Evolutionary conservation across 2,329 filamentous ascomycete genomes (phyloP), one percentile per base, ranked within the genome.

Genomic region (Diplodia seriata): DNA sequence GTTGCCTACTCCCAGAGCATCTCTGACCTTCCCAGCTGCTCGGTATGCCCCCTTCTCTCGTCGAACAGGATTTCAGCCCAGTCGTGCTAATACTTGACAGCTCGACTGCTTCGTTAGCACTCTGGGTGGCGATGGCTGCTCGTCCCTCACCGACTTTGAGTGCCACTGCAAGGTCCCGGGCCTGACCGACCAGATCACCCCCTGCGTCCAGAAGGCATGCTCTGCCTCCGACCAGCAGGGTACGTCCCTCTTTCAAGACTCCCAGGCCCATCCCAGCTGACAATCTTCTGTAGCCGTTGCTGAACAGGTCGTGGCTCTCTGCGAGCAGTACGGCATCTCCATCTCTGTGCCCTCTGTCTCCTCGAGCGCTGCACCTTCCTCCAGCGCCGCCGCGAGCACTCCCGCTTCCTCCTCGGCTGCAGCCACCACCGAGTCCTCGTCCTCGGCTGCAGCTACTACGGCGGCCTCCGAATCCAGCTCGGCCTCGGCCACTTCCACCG

Each of bases 131-230:
- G 82, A 84, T 71, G 83, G 82, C 69, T 85, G 83, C 78, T 70
- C 75, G n/a, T 18, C 67, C 15, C 72, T 85, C 40, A 79, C 77
- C 69, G 83, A 85, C 77, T 85, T 85, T 73, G 78, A 78, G 43
- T 84, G 82, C 74, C 82, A 84, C 75, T 84, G 83, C 76, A 73
- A 79, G 73, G 81, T 83, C 74, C 75, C 81, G 51, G 73, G 76
- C 43, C 78, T 85, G 54, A 73, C 83, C 56, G 66, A 71, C 53
- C 67, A 73, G 54, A 78, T 85, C 68, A 79, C 79, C 68, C 83
- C 83, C 53, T 85, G 83, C 69, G 82, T 85, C 33, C 65, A 83
- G 73, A 73, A 75, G 43, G 77, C 77, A 23, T 85, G 83, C 75
- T 70, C 70, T 7, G 50, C 74, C 20, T 69, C 71, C 0, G 81